Conservation (phyloP, 2,329 filamentous ascomycete species). For the Aspergillus quadrilineatus region DNA sequence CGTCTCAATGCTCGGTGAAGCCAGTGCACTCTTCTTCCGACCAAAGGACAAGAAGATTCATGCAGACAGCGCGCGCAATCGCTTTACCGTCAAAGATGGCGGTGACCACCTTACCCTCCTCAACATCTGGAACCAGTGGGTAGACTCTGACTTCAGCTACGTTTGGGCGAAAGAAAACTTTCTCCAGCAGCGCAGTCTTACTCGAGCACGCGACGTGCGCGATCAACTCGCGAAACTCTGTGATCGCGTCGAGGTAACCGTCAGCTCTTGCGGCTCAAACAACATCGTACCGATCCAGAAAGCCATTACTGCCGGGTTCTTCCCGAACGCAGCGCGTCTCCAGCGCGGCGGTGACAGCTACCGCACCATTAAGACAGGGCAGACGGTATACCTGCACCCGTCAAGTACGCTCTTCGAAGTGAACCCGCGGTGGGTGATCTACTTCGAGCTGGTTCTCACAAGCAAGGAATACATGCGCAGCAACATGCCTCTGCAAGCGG, state of each 20-base stretch:
- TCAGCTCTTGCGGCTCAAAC: conserved; percentile 64
- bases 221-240: conserved; percentile 91
- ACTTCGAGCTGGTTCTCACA: conserved; percentile 83
- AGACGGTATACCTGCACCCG: conserved; percentile 89
- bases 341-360: conserved; percentile 84
- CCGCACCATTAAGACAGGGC: conserved; percentile 84
- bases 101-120: conserved; percentile 86
- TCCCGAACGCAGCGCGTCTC: conserved; percentile 83
- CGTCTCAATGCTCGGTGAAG: conserved; percentile 90
- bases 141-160: conserved; percentile 82
- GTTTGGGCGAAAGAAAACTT: conserved; percentile 94
- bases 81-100: conserved; percentile 86
- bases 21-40: conserved; percentile 85
- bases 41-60: conserved; percentile 98
- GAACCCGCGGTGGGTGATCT: conserved; percentile 84
- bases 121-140: conserved; percentile 95
- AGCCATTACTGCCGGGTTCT: conserved; percentile 87
- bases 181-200: conserved; percentile 84
- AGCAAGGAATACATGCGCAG: conserved; percentile 94
- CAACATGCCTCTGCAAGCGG: conserved; percentile 77
- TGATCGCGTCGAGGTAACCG: conserved; percentile 81
- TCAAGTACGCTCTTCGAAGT: conserved; percentile 75
- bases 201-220: conserved; percentile 82
- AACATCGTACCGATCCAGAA: conserved; percentile 82
- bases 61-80: conserved; percentile 82